Conservation (phyloP, 1,284 basidiomycete species). For the Farysia itapuensis region DNA sequence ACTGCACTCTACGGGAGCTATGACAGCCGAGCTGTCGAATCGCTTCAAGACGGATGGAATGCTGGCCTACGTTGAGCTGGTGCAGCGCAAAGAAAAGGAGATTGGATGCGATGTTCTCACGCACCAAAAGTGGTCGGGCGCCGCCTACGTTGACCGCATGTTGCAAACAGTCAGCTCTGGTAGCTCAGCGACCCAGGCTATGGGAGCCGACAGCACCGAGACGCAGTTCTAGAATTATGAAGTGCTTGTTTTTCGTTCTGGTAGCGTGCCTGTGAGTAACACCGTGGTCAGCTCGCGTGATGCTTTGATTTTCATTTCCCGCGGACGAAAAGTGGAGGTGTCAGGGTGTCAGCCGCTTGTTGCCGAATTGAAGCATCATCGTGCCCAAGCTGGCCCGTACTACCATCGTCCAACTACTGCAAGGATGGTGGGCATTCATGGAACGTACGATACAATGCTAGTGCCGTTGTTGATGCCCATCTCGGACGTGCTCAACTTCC, state of each 20-base stretch:
- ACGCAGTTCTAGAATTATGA: conserved; percentile 41
- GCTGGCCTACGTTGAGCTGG: conserved; percentile 56
- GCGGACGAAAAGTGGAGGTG: too few species aligned
- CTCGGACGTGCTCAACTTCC: conserved; percentile 23
- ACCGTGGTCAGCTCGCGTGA: too few species aligned
- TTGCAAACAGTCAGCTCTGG: conserved; percentile 55
- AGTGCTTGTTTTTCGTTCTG: too few species aligned
- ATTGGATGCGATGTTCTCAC: conserved; percentile 57
- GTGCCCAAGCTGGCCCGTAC: too few species aligned
- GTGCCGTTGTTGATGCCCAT: conserved; percentile 28
- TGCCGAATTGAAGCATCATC: too few species aligned
- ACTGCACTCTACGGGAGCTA: conserved; percentile 51
- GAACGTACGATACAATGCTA: conserved; percentile 39
- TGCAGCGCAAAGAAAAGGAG: conserved; percentile 58
- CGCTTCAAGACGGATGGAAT: conserved; percentile 67
- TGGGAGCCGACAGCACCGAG: conserved; percentile 52
- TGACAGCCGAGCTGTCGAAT: conserved; percentile 54
- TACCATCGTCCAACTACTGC: neutral
- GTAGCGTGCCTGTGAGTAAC: too few species aligned
- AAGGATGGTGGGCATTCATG: conserved; percentile 34
- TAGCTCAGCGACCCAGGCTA: conserved; percentile 51
- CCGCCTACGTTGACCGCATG: conserved; percentile 55
- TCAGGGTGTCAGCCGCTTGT: too few species aligned
- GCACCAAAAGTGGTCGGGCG: conserved; percentile 58
- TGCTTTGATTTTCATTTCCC: too few species aligned